Evolutionary conservation across 805 yeast genomes (phyloP).

Genomic region (Candida caryicola): DNA sequence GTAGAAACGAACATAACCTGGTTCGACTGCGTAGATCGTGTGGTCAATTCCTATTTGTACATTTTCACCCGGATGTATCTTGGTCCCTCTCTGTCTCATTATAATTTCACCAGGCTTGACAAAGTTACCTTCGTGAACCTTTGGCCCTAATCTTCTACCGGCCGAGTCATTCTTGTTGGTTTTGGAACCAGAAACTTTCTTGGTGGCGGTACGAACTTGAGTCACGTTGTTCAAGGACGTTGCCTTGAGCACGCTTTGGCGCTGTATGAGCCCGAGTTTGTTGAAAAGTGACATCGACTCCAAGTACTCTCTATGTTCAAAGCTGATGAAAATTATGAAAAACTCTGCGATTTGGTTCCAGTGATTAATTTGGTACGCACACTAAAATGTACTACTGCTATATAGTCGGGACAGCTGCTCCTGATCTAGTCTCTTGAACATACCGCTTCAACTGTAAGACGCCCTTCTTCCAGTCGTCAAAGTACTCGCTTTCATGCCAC

Average conservation of each 20-base stretch:
- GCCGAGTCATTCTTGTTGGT: conserved; percentile 92
- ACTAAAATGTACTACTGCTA: not conserved
- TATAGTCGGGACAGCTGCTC: not conserved
- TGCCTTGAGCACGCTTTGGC: not conserved
- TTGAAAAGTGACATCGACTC: conserved; percentile 4
- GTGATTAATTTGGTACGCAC: not conserved
- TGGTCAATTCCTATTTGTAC: conserved; percentile 90
- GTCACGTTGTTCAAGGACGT: conserved; percentile 7
- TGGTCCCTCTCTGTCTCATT: conserved; percentile 93
- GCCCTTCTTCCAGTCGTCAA: not conserved
- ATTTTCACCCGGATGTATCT: conserved; percentile 91
- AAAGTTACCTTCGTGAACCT: conserved; percentile 72
- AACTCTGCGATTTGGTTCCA: conserved; percentile 3
- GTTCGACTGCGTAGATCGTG: conserved; percentile 85
- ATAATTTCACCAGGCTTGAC: conserved; percentile 85
- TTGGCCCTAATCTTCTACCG: conserved; percentile 91
- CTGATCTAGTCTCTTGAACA: too few species aligned
- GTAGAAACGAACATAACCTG: conserved; percentile 90
- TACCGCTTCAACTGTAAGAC: too few species aligned
- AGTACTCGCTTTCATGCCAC: not conserved
- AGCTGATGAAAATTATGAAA: too few species aligned
- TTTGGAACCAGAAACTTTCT: conserved; percentile 92
- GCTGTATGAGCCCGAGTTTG: conserved; percentile 2
- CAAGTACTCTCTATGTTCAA: not conserved
- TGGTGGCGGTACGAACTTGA: conserved; percentile 84